phyloP scores from a whole-genome alignment of 2,329 filamentous ascomycete species.

The Calycina herbarum region DNA sequence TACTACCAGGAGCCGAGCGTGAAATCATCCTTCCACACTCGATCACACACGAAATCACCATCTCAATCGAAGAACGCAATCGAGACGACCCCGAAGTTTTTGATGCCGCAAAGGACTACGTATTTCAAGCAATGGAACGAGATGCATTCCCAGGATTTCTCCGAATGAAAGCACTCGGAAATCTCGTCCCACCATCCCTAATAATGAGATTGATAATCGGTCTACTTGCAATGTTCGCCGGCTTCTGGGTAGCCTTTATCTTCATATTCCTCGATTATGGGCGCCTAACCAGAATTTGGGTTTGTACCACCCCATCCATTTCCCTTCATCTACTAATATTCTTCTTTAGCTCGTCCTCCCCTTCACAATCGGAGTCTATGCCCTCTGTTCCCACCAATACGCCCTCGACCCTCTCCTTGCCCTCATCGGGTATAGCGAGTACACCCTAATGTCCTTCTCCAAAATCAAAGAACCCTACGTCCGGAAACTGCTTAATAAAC shows the following conservation, averaged over 20 bases:
- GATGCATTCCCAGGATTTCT: conserved; percentile 98
- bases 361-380: conserved; percentile 88
- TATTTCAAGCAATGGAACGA: conserved; percentile 99
- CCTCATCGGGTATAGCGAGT: conserved; percentile 88
- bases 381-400: conserved; percentile 89
- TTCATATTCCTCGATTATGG: conserved; percentile 86
- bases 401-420: conserved; percentile 90
- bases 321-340: conserved; percentile 26
- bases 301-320: conserved; percentile 48
- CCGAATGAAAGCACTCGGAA: conserved; percentile 90
- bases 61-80: conserved; percentile 84
- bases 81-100: conserved; percentile 97
- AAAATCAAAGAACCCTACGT: conserved; percentile 89
- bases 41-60: conserved; percentile 83
- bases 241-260: conserved; percentile 90
- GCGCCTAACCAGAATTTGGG: conserved; percentile 77
- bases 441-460: conserved; percentile 91
- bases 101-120: conserved; percentile 96
- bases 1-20: conserved; percentile 91
- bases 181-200: conserved; percentile 88
- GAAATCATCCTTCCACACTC: conserved; percentile 91
- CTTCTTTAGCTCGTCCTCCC: conserved; percentile 72
- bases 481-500: conserved; percentile 78
- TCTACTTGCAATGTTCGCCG: conserved; percentile 82
- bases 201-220: conserved; percentile 84